phyloP scores from a whole-genome alignment of 1,139 yeast species.

The Yarrowia galli region DNA sequence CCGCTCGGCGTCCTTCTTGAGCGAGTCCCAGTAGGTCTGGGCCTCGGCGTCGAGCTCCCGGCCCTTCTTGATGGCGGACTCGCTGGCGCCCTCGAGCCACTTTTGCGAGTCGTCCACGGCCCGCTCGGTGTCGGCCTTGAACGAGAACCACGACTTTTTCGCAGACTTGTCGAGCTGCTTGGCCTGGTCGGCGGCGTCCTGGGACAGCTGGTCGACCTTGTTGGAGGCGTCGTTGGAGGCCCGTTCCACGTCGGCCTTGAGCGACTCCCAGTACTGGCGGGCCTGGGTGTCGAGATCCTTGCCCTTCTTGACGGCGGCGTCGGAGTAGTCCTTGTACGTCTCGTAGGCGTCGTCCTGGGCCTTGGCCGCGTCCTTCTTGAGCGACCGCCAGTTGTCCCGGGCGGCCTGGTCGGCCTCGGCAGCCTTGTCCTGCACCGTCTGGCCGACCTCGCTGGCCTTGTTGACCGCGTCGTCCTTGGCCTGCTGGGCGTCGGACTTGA shows the following conservation, averaged over 20 bases:
- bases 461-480: constrained; percentile 13
- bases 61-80: constrained; percentile 26
- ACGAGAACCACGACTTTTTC: constrained; percentile 33
- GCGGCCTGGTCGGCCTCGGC: constrained; percentile 40
- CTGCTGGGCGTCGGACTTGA: constrained; percentile 4
- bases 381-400: constrained; percentile 7
- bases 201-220: constrained; percentile 39
- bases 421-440: constrained; percentile 13
- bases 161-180: constrained; percentile 33
- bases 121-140: constrained; percentile 28
- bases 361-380: constrained; percentile 19
- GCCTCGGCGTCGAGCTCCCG: constrained; percentile 29
- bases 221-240: constrained; percentile 17
- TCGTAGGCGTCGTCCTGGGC: constrained; percentile 24
- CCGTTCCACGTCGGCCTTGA: constrained; percentile 10
- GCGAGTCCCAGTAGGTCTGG: constrained; percentile 32
- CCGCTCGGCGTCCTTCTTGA: constrained; percentile 10
- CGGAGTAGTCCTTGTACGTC: constrained; percentile 30
- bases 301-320: constrained; percentile 31
- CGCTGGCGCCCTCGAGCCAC: constrained; percentile 9
- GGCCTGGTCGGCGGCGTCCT: constrained; percentile 39
- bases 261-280: constrained; percentile 27
- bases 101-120: constrained; percentile 28
- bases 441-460: constrained; percentile 15
- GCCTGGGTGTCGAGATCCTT: constrained; percentile 32